Percentiles rank a stretch among this genome's conserved stretches.
Evolutionary conservation across 1,284 basidiomycete species (phyloP).

Genomic region (Calocybe gambosa): DNA sequence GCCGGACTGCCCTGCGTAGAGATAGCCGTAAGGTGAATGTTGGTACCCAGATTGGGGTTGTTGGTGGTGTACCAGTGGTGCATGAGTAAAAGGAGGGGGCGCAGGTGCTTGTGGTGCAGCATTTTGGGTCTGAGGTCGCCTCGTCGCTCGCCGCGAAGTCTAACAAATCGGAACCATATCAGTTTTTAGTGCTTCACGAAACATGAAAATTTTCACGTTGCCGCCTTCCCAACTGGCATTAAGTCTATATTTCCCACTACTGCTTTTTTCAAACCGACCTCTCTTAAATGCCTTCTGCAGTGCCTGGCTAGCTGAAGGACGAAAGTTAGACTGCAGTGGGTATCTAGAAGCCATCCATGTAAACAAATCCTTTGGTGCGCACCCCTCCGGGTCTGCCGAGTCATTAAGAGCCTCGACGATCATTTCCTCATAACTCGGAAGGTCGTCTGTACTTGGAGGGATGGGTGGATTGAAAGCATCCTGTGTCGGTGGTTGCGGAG

Average conservation of each 20-base stretch:
- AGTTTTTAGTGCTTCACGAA: slow-evolving; percentile 1
- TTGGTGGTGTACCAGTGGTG: slow-evolving; percentile 39
- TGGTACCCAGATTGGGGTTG: slow-evolving; percentile 25
- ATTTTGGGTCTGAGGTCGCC: slow-evolving; percentile 58
- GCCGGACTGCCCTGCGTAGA: slow-evolving; percentile 20
- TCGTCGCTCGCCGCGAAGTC: slow-evolving; percentile 61
- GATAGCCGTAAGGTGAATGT: slow-evolving; percentile 23
- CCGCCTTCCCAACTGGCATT: slow-evolving; percentile 76
- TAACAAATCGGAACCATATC: slow-evolving; percentile 20
- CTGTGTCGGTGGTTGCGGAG: slow-evolving; percentile 23
- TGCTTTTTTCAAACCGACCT: slow-evolving; percentile 67
- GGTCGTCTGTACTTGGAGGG: slow-evolving; percentile 44
- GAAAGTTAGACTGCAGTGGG: slow-evolving; percentile 79
- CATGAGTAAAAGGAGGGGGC: slow-evolving; percentile 55
- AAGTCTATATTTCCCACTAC: slow-evolving; percentile 62
- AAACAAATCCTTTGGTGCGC: slow-evolving; percentile 73
- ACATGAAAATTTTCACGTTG: slow-evolving; percentile 42
- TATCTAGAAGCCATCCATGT: slow-evolving; percentile 74
- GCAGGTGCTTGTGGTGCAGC: slow-evolving; percentile 28
- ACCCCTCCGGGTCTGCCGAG: slow-evolving; percentile 59
- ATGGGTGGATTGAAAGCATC: slow-evolving; percentile 17
- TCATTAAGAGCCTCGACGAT: slow-evolving; percentile 70
- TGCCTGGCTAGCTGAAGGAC: slow-evolving; percentile 78
- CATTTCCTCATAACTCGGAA: slow-evolving; percentile 84
- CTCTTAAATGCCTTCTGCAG: slow-evolving; percentile 76